A percentile compares a stretch with the other conserved stretches of the same genome.
These are phyloP conservation scores for Apophysomyces ossiformis DNA, from an alignment of 371 early-diverging fungal genomes.

Conservation along the genomic window DNA sequence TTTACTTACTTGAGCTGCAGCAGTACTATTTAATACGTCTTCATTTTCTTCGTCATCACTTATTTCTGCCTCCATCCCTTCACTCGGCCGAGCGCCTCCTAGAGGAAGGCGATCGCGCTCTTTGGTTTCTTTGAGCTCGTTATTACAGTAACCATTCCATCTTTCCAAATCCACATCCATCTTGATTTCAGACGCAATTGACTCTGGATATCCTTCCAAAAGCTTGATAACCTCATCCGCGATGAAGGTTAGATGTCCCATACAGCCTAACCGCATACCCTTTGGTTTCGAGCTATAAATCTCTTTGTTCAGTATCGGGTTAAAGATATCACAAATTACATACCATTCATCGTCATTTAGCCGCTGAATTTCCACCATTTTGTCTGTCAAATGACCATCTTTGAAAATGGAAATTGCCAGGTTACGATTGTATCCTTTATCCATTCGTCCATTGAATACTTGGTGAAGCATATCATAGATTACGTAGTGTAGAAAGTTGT, in stretches of 20 bases:
- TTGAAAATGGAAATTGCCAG: slow-evolving; percentile 80
- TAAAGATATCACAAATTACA: background rate
- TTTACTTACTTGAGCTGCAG: slow-evolving; percentile 27
- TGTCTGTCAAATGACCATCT: slow-evolving; percentile 79
- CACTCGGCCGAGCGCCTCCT: slow-evolving; percentile 81
- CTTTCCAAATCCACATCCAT: slow-evolving; percentile 74
- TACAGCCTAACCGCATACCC: slow-evolving; percentile 90
- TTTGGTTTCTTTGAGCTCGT: slow-evolving; percentile 79
- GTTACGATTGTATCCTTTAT: slow-evolving; percentile 60
- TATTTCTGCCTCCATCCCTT: slow-evolving; percentile 33
- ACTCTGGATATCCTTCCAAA: slow-evolving; percentile 68
- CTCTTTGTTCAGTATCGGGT: no score
- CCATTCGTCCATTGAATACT: slow-evolving; percentile 83
- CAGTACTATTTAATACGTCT: slow-evolving; percentile 25
- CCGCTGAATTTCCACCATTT: slow-evolving; percentile 77
- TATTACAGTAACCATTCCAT: slow-evolving; percentile 87
- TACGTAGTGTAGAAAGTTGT: slow-evolving; percentile 94
- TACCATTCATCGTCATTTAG: slow-evolving; percentile 42
- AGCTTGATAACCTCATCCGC: slow-evolving; percentile 92
- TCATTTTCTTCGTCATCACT: slow-evolving; percentile 39
- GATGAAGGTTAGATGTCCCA: slow-evolving; percentile 96
- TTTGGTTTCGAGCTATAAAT: slow-evolving; percentile 67
- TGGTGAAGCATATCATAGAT: slow-evolving; percentile 96
- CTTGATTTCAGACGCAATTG: slow-evolving; percentile 56
- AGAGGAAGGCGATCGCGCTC: slow-evolving; percentile 87